Base-by-base conservation (phyloP, 2,329 filamentous ascomycete species). In the Emericellopsis cladophorae region DNA sequence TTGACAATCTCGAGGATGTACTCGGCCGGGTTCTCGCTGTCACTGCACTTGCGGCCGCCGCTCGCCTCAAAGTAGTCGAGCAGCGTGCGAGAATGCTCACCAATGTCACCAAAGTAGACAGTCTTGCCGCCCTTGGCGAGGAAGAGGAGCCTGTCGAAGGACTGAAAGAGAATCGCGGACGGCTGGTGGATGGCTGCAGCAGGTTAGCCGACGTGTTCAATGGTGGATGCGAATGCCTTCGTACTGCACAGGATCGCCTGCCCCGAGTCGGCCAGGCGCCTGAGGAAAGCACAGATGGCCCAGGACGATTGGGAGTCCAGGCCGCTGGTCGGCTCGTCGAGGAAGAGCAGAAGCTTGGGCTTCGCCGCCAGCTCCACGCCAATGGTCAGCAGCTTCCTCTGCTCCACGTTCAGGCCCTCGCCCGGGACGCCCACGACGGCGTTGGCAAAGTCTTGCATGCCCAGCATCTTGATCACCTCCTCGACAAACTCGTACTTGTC, bases 401-500 rank as follows among this genome's bases (percentile, higher is more conserved):
- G 66, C 44, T 68, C 64, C 7, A 68, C 60, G 26, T 64, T 64
- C 5, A 70, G 45, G 40, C 74, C 76, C 41, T 72, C 70, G 1
- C 77, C 78, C 0, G 76, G 73, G 0, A 74, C 64, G 45, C 79
- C 79, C 23, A 83, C 76, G 3, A 82, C 67, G 0, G 77, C 76
- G 36, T 81, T 73, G 11, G 77, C 75, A 43, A 79, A 82, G 40
- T 81, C 76, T 23, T 72, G 61, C 76, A 83, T 81, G 53, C 76
- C 72, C 21, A 83, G 64, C 65, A 83, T 74, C 53, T 70, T 68
- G 50, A 81, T 79, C 16, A 81, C 74, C 34, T 77, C 68, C 45
- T 81, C 76, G 5, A 81, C 77, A 39, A 76, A 81, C 0, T 58
- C 68, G 45, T 69, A 67, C 55, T 81, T 81, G 50, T 81, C 76